Conservation (phyloP, 2,329 filamentous ascomycete species). For the Trichoderma atrobrunneum region DNA sequence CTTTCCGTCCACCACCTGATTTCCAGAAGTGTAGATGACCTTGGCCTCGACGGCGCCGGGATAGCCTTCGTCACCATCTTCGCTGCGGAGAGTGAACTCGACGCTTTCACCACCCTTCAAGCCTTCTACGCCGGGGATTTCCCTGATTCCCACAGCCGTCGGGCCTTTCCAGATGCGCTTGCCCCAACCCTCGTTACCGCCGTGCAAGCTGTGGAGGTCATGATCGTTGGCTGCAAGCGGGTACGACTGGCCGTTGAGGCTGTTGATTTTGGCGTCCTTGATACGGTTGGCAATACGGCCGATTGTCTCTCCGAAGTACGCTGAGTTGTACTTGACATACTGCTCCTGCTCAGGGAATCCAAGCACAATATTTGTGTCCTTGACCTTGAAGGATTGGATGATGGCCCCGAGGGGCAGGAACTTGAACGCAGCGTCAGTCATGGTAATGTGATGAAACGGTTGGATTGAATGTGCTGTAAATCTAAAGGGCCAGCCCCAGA, state of each 20-base stretch:
- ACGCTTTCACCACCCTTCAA: constrained; percentile 63
- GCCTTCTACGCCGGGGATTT: constrained; percentile 49
- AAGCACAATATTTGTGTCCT: constrained; percentile 81
- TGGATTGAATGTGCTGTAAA: not conserved
- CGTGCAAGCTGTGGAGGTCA: constrained; percentile 71
- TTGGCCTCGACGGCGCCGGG: constrained; percentile 78
- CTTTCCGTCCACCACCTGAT: constrained; percentile 59
- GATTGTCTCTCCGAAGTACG: constrained; percentile 91
- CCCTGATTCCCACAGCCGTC: constrained; percentile 50
- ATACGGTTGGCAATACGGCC: constrained; percentile 83
- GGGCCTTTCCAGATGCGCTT: constrained; percentile 76
- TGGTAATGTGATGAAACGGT: constrained; percentile 24
- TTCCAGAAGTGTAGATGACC: constrained; percentile 75
- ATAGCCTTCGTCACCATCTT: constrained; percentile 84
- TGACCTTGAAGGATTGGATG: constrained; percentile 77
- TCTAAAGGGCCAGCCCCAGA: not conserved
- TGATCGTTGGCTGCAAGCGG: constrained; percentile 68
- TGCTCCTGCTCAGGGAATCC: constrained; percentile 73
- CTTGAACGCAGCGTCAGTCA: constrained; percentile 52
- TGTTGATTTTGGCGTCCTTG: constrained; percentile 65
- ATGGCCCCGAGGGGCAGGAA: constrained; percentile 77
- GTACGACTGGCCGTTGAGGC: constrained; percentile 70
- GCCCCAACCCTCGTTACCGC: constrained; percentile 74
- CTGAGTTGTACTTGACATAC: constrained; percentile 71
- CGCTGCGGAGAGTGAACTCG: constrained; percentile 63